Evolutionary conservation across 2,329 filamentous ascomycete species (phyloP).

Genomic region (Tothia fuscella): DNA sequence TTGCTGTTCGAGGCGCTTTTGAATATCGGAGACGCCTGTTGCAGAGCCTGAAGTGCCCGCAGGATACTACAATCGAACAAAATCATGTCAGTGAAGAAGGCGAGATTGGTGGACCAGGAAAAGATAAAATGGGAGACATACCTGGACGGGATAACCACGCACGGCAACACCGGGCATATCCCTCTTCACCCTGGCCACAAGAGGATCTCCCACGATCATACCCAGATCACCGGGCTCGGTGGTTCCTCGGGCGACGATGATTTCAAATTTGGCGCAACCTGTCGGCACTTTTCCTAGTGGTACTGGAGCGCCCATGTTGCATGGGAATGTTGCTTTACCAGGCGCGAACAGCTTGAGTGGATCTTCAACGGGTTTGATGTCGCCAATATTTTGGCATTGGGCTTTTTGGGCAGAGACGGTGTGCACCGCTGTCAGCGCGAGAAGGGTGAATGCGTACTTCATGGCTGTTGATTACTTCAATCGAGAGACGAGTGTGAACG

Average conservation of each 20-base stretch:
- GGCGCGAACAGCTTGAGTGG: neutral
- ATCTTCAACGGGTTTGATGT: neutral
- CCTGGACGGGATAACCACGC: conserved; percentile 2
- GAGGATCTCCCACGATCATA: conserved; percentile 1
- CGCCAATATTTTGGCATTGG: neutral
- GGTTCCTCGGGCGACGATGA: conserved; percentile 3
- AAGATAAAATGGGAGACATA: neutral
- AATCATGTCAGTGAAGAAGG: neutral
- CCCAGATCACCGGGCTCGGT: conserved; percentile 3
- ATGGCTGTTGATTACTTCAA: no score
- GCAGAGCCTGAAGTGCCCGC: neutral
- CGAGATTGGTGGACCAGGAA: neutral
- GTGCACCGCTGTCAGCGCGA: no score
- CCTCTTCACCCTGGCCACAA: neutral
- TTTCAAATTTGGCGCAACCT: neutral
- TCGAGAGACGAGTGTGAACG: no score
- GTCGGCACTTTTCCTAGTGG: neutral
- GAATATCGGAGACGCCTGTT: neutral
- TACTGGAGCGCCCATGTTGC: neutral
- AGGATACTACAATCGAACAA: no score
- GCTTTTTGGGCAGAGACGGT: no score
- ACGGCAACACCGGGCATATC: neutral
- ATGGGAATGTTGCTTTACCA: neutral
- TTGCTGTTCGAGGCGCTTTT: neutral
- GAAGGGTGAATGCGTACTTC: no score